Percentiles rank a stretch among this genome's conserved stretches.
phyloP scores from a whole-genome alignment of 2,329 filamentous ascomycete species.

The Nemania sp. region DNA sequence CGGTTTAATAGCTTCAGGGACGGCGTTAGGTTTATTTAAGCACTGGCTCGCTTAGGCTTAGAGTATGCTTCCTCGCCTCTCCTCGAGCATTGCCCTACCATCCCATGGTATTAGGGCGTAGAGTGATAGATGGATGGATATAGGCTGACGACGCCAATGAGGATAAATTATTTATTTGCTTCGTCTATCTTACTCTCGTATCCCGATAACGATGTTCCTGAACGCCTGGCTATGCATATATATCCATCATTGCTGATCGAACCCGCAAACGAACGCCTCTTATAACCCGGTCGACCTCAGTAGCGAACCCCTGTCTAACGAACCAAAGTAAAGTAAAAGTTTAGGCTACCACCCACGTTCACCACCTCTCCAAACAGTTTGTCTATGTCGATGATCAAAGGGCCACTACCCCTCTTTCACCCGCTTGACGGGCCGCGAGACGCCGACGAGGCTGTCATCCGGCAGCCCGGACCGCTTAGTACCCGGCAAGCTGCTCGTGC shows the following conservation, averaged over 20 bases:
- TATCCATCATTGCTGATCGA: neutral
- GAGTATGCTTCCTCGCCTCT: too few relatives aligned
- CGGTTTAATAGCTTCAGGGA: too few relatives aligned
- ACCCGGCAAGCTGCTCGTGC: constrained; percentile 87
- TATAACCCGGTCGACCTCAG: neutral
- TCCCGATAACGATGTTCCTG: neutral
- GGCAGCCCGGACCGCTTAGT: constrained; percentile 89
- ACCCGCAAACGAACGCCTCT: neutral
- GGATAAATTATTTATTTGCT: neutral
- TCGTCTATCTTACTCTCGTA: neutral
- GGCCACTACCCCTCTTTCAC: constrained; percentile 63
- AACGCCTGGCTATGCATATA: constrained; percentile 28
- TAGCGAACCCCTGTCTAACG: neutral
- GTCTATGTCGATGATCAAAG: too few relatives aligned
- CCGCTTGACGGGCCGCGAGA: constrained; percentile 66
- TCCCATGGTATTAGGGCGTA: too few relatives aligned
- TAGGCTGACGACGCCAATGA: neutral
- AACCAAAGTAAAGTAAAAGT: neutral
- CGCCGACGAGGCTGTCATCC: constrained; percentile 76
- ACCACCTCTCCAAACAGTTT: too few relatives aligned
- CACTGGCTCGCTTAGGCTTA: too few relatives aligned
- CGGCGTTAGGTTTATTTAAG: too few relatives aligned
- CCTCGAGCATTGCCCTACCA: too few relatives aligned
- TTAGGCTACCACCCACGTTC: too few relatives aligned
- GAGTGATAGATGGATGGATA: too few relatives aligned